Conservation (phyloP, 352 stramenopile genomes). For the Globisporangium irregulare region DNA sequence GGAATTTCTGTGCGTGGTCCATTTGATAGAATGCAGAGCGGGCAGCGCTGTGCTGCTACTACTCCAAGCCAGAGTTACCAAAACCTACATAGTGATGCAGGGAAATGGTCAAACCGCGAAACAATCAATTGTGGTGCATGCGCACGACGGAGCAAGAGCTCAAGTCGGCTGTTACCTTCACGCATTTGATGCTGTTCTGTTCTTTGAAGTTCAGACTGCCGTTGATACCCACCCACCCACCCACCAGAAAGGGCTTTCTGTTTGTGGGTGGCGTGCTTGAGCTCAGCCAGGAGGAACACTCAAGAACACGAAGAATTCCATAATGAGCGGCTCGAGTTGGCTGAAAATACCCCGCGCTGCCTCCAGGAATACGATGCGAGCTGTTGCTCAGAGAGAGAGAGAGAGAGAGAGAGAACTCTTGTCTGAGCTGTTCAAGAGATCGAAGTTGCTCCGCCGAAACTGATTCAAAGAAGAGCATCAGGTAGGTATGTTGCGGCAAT, state of each 20-base stretch:
- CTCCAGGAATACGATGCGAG: neutral
- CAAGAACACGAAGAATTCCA: neutral
- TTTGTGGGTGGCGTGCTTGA: neutral
- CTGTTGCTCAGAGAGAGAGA: neutral
- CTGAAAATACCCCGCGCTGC: neutral
- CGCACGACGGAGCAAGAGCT: neutral
- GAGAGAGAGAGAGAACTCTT: neutral
- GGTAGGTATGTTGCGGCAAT: too few relatives aligned
- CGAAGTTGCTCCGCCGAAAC: too few relatives aligned
- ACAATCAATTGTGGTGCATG: neutral
- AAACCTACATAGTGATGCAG: neutral
- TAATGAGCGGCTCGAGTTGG: neutral
- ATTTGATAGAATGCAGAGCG: conserved; percentile 12
- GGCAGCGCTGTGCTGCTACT: neutral
- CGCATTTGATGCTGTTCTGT: neutral
- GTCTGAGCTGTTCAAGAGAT: neutral
- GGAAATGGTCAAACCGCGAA: neutral
- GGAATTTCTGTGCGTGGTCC: conserved; percentile 35
- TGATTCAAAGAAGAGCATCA: too few relatives aligned
- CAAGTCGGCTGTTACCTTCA: neutral
- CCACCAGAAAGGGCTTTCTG: neutral
- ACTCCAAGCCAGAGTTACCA: neutral
- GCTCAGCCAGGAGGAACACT: neutral
- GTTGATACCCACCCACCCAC: neutral
- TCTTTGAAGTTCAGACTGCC: neutral